phyloP scores from a whole-genome alignment of 164 flowering plant genomes.

The Cinnamomum chago region DNA sequence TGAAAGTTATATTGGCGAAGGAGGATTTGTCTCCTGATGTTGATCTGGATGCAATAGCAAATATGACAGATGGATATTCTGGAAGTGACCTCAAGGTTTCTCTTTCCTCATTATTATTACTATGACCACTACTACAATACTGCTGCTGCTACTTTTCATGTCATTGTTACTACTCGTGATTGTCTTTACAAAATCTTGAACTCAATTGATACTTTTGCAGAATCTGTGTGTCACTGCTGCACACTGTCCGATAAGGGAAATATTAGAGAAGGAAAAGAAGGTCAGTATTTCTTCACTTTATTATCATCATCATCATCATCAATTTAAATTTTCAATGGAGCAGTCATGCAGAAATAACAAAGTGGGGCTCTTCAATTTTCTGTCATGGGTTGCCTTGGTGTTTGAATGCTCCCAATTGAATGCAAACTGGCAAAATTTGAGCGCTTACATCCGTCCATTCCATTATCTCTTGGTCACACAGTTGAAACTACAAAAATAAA shows the following conservation, averaged over 20 bases:
- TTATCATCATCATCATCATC: too few relatives aligned
- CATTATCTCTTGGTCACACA: too few relatives aligned
- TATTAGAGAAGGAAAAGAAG: slow-evolving; percentile 87
- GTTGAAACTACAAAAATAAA: too few relatives aligned
- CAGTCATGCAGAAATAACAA: too few relatives aligned
- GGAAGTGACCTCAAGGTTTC: slow-evolving; percentile 94
- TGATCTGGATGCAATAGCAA: slow-evolving; percentile 76
- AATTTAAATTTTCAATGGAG: too few relatives aligned
- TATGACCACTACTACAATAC: neutral
- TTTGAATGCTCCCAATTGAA: too few relatives aligned
- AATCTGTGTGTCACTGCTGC: slow-evolving; percentile 96
- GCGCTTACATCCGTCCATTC: too few relatives aligned
- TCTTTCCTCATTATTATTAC: neutral
- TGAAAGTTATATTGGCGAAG: slow-evolving; percentile 77
- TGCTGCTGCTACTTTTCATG: neutral
- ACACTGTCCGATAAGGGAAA: slow-evolving; percentile 84
- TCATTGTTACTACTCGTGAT: slow-evolving; percentile 3
- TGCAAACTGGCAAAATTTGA: too few relatives aligned
- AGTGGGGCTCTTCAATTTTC: too few relatives aligned
- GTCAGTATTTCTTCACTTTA: slow-evolving; percentile 21
- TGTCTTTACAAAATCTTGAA: slow-evolving; percentile 3
- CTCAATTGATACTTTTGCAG: slow-evolving; percentile 27
- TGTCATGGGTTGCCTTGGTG: too few relatives aligned
- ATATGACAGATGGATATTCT: slow-evolving; percentile 89
- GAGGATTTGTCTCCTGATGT: slow-evolving; percentile 77